phyloP scores from a whole-genome alignment of 352 stramenopile genomes.

The Phytophthora sp. region DNA sequence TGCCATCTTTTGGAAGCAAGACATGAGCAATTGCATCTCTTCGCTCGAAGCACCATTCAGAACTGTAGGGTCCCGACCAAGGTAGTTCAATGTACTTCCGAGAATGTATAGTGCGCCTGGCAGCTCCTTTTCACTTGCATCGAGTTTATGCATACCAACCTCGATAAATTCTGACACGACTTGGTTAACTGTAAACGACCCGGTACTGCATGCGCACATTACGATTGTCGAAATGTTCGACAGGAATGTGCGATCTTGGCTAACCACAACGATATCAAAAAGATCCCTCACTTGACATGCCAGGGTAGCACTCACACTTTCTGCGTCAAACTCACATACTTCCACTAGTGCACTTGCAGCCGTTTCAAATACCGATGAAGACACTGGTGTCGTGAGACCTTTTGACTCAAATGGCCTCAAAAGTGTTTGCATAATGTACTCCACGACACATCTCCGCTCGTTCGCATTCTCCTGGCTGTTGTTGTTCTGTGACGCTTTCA shows the following conservation, averaged over 20 bases:
- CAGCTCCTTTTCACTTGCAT: slow-evolving; percentile 19
- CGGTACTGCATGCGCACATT: slow-evolving; percentile 23
- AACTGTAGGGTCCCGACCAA: slow-evolving; percentile 20
- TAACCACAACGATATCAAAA: slow-evolving; percentile 27
- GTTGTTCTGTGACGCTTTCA: slow-evolving; percentile 31
- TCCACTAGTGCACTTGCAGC: slow-evolving; percentile 46
- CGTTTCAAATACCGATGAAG: slow-evolving; percentile 39
- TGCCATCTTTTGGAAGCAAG: slow-evolving; percentile 38
- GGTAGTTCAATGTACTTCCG: slow-evolving; percentile 39
- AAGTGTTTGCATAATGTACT: slow-evolving; percentile 62
- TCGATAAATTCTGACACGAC: slow-evolving; percentile 34
- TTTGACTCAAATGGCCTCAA: slow-evolving; percentile 24
- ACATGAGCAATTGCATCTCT: slow-evolving; percentile 34
- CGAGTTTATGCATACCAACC: slow-evolving; percentile 27
- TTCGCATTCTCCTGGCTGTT: slow-evolving; percentile 24
- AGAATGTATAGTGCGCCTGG: slow-evolving; percentile 45
- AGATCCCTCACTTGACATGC: slow-evolving; percentile 28
- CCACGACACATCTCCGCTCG: slow-evolving; percentile 43
- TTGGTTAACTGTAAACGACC: slow-evolving; percentile 21
- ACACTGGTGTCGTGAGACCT: background rate
- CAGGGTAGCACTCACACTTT: slow-evolving; percentile 38
- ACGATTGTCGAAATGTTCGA: slow-evolving; percentile 49
- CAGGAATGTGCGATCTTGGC: slow-evolving; percentile 42
- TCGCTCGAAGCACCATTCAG: slow-evolving; percentile 12
- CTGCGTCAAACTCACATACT: slow-evolving; percentile 36